Conservation (phyloP, 2,329 filamentous ascomycete species). For the Paracamarosporium sp. region DNA sequence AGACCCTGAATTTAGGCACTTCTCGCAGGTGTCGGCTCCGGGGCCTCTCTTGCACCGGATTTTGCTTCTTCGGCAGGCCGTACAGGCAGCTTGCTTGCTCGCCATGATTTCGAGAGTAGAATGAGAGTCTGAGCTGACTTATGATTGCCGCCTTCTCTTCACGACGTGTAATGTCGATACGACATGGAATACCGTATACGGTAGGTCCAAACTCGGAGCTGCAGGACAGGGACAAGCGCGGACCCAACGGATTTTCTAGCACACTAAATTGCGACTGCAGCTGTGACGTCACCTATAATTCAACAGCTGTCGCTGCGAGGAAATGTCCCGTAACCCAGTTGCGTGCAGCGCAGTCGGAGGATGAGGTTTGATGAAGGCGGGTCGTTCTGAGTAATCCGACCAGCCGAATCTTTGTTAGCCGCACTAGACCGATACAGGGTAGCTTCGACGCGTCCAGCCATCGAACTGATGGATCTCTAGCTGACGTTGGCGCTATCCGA, state of each 20-base stretch:
- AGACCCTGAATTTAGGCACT: constrained; percentile 63
- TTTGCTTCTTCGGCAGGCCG: constrained; percentile 71
- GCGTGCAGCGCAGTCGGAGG: not conserved
- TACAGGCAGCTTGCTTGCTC: constrained; percentile 61
- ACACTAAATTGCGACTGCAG: not conserved
- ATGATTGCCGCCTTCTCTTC: not conserved
- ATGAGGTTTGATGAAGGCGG: not conserved
- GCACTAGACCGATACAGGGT: not conserved
- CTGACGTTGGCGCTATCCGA: not conserved
- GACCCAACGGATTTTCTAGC: not conserved
- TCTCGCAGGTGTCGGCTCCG: constrained; percentile 63
- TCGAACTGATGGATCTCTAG: not conserved
- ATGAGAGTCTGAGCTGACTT: not conserved
- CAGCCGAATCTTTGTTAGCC: not conserved
- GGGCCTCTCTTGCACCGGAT: constrained; percentile 68
- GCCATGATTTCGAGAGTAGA: constrained; percentile 10
- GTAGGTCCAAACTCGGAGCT: too few relatives aligned
- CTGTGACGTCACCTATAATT: not conserved
- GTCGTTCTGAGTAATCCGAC: not conserved
- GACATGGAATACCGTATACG: too few relatives aligned
- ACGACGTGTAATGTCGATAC: not conserved
- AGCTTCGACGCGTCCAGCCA: not conserved
- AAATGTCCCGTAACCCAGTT: not conserved
- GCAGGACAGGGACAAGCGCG: too few relatives aligned
- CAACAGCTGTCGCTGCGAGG: not conserved